phyloP scores from a whole-genome alignment of 2,329 filamentous ascomycete species.

The Leptographium galeiforme region DNA sequence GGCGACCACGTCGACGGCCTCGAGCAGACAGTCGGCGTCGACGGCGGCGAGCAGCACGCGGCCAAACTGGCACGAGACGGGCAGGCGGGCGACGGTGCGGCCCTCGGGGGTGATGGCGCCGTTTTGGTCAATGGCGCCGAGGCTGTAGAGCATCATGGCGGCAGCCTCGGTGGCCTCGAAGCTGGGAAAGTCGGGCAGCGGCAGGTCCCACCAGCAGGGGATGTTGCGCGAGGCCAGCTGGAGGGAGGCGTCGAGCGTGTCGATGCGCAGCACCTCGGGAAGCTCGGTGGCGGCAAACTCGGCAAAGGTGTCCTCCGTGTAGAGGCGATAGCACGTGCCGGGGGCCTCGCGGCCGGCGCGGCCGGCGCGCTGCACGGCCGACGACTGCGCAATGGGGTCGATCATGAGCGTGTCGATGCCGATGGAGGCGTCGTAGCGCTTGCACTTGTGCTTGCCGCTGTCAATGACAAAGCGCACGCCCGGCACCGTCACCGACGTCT shows the following conservation, averaged over 20 bases:
- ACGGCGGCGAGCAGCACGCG: conserved; percentile 73
- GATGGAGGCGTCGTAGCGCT: conserved; percentile 72
- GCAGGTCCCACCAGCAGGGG: conserved; percentile 67
- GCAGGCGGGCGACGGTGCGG: conserved; percentile 65
- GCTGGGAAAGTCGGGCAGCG: conserved; percentile 71
- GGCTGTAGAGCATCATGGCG: conserved; percentile 62
- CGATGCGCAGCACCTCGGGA: conserved; percentile 83
- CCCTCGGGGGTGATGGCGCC: conserved; percentile 65
- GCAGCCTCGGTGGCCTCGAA: conserved; percentile 70
- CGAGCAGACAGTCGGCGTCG: conserved; percentile 58
- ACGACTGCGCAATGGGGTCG: conserved; percentile 85
- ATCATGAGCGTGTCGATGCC: conserved; percentile 84
- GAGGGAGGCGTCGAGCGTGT: conserved; percentile 72
- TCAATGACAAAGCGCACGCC: conserved; percentile 88
- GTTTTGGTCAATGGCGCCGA: conserved; percentile 60
- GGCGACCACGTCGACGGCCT: conserved; percentile 72
- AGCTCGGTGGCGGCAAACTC: conserved; percentile 57
- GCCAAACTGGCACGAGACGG: conserved; percentile 67
- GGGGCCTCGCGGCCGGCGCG: conserved; percentile 86
- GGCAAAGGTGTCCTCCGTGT: conserved; percentile 66
- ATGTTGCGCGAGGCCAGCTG: conserved; percentile 91
- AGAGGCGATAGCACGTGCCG: conserved; percentile 81
- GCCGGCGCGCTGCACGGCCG: conserved; percentile 80
- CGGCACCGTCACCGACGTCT: conserved; percentile 91
- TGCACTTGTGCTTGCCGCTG: conserved; percentile 85